Conservation (phyloP, 1,284 basidiomycete genomes). For the Pholiota adiposa region DNA sequence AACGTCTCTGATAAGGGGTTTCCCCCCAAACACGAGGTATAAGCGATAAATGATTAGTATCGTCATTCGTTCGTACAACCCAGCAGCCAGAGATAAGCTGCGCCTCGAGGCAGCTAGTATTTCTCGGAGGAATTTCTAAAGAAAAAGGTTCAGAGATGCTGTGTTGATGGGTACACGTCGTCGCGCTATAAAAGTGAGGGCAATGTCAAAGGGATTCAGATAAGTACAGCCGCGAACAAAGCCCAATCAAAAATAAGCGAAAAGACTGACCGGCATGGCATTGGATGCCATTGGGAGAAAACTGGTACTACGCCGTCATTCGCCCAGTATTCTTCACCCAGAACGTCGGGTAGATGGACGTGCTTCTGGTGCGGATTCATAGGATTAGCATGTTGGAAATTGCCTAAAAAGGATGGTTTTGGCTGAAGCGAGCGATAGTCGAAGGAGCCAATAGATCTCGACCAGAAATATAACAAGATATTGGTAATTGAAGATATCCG, state of each 20-base stretch:
- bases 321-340: conserved; percentile 32
- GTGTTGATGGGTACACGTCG: conserved; percentile 10
- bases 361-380: not conserved
- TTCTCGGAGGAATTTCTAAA: not conserved
- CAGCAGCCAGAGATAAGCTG: conserved; percentile 42
- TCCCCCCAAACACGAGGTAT: conserved; percentile 42
- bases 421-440: conserved; percentile 42
- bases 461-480: conserved; percentile 12
- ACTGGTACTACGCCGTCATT: conserved; percentile 58
- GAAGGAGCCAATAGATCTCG: conserved; percentile 31
- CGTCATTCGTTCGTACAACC: conserved; percentile 43
- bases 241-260: not conserved
- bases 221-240: not conserved
- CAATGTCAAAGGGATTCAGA: not conserved
- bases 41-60: conserved; percentile 45
- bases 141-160: not conserved
- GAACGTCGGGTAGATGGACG: not conserved
- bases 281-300: conserved; percentile 59
- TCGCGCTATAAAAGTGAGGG: conserved; percentile 4
- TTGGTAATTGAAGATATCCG: conserved; percentile 8
- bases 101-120: not conserved
- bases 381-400: conserved; percentile 13
- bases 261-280: conserved; percentile 41
- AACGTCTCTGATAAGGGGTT: conserved; percentile 38
- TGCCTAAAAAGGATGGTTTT: conserved; percentile 35